A percentile compares a stretch with the other conserved stretches of the same genome.
These are phyloP conservation scores for Suillus subaureus DNA, from an alignment of 768 basidiomycete species.

Conservation along the genomic window DNA sequence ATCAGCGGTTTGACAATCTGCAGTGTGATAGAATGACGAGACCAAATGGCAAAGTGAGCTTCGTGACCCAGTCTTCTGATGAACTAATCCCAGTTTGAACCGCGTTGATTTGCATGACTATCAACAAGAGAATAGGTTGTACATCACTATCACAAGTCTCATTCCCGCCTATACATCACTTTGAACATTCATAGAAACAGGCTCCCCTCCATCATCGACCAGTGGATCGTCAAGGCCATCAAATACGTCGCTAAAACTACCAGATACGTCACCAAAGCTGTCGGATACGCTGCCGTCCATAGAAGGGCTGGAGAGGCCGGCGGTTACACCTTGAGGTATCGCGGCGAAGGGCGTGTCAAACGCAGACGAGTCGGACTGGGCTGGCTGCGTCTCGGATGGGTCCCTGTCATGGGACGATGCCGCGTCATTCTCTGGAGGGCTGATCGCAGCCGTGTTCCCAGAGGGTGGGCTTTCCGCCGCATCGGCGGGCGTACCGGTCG, in stretches of 20 bases:
- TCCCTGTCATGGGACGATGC: background rate
- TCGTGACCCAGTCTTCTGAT: background rate
- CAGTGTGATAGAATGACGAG: background rate
- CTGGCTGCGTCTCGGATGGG: background rate
- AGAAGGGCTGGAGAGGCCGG: too few relatives aligned
- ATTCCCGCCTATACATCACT: background rate
- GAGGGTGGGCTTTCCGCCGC: background rate
- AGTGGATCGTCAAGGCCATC: background rate
- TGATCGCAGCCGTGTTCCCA: background rate
- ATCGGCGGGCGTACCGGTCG: background rate
- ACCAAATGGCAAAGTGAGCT: background rate
- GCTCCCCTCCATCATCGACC: background rate
- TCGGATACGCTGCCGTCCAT: too few relatives aligned
- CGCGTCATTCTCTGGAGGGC: background rate
- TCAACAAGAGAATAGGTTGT: background rate
- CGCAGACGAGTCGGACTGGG: background rate
- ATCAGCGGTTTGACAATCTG: too few relatives aligned
- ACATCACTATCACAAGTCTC: background rate
- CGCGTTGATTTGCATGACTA: slow-evolving; percentile 16
- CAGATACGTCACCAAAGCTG: too few relatives aligned
- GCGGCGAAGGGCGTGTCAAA: background rate
- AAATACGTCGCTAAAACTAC: too few relatives aligned
- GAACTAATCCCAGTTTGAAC: background rate
- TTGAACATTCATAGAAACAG: background rate
- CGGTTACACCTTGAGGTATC: background rate